These are phyloP conservation scores for Trichoderma arundinaceum DNA, from an alignment of 2,329 filamentous ascomycete genomes.

Conservation along the genomic window DNA sequence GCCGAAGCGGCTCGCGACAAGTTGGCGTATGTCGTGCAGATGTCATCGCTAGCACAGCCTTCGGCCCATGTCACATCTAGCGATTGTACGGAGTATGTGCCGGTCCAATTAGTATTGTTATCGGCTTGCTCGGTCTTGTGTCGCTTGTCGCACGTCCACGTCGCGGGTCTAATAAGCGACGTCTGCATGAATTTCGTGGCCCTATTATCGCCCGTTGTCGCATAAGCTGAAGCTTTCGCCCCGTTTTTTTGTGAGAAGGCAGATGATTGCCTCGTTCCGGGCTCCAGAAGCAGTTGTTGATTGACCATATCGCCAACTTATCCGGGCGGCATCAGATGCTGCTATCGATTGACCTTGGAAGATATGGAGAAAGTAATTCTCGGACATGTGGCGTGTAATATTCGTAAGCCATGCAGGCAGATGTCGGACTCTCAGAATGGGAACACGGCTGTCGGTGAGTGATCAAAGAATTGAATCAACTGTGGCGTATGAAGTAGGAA, in stretches of 20 bases:
- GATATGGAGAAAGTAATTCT: no score
- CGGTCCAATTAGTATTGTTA: neutral
- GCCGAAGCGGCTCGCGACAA: no score
- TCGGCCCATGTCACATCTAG: conserved; percentile 1
- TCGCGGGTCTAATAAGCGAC: conserved; percentile 1
- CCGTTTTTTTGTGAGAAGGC: neutral
- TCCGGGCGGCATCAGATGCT: no score
- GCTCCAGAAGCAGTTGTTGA: neutral
- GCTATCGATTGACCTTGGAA: no score
- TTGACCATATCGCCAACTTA: no score
- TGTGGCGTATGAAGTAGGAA: no score
- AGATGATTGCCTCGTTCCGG: conserved; percentile 7
- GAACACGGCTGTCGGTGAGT: no score
- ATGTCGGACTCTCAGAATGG: no score
- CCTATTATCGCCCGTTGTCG: conserved; percentile 2
- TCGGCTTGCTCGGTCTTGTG: conserved; percentile 8
- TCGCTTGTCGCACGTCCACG: conserved; percentile 18
- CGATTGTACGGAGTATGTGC: neutral
- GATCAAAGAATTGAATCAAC: no score
- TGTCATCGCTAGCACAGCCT: conserved; percentile 20
- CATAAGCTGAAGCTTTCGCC: neutral
- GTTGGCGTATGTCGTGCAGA: conserved; percentile 7
- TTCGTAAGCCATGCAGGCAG: no score
- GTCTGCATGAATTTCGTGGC: conserved; percentile 5
- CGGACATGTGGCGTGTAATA: no score